Evolutionary conservation across 257 asterid species (phyloP).

Genomic region (Buddleja alternifolia): DNA sequence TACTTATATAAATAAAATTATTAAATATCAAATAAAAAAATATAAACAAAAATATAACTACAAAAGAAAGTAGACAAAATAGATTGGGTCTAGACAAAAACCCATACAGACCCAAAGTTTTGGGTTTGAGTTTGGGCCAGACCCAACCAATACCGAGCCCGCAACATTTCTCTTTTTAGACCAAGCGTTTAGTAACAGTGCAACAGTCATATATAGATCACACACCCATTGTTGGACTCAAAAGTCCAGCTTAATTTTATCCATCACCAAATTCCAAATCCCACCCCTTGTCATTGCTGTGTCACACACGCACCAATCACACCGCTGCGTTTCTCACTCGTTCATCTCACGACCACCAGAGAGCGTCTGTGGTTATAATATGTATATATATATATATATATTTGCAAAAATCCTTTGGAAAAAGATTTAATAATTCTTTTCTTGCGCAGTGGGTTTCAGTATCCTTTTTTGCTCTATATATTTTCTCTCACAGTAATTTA

Average conservation of each 20-base stretch:
- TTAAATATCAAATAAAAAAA: no score
- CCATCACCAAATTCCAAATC: not conserved
- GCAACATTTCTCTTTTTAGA: no score
- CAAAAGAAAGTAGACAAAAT: no score
- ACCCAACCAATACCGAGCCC: no score
- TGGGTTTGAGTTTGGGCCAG: no score
- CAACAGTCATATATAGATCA: constrained; percentile 1
- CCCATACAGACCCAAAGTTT: no score
- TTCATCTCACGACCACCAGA: not conserved
- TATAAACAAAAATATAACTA: no score
- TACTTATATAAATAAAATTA: no score
- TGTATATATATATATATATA: not conserved
- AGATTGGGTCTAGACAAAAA: no score
- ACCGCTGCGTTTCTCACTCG: not conserved
- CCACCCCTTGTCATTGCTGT: not conserved
- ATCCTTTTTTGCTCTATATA: not conserved
- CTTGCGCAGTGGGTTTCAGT: constrained; percentile 34
- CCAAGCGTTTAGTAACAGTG: no score
- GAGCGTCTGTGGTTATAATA: constrained; percentile 11
- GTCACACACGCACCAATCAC: constrained; percentile 18
- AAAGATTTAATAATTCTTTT: constrained; percentile 28
- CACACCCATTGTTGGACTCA: not conserved
- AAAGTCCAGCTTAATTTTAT: constrained; percentile 6
- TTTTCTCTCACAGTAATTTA: constrained; percentile 31
- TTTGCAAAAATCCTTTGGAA: not conserved